Conservation (phyloP, 805 yeast species). For the Saturnispora sekii region DNA sequence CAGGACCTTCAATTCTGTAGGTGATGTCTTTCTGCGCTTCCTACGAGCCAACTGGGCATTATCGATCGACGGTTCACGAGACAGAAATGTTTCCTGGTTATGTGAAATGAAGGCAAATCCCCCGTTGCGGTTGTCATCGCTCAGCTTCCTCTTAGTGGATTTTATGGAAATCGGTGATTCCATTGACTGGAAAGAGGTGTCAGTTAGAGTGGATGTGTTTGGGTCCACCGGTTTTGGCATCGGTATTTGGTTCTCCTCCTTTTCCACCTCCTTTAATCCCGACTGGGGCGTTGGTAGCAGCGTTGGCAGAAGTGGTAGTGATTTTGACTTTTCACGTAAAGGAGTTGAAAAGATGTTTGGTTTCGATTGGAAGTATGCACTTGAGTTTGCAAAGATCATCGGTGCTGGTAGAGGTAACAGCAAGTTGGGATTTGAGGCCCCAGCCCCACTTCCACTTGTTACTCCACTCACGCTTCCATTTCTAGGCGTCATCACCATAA, state of each 20-base stretch:
- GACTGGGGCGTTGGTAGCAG: conserved; percentile 12
- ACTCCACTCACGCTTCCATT: too few species aligned
- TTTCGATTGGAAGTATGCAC: background rate
- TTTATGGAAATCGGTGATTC: background rate
- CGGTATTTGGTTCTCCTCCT: background rate
- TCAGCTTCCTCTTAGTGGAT: background rate
- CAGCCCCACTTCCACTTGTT: too few species aligned
- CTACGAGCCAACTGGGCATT: conserved; percentile 90
- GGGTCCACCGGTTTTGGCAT: background rate
- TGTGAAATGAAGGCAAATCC: conserved; percentile 86
- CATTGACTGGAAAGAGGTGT: conserved; percentile 5
- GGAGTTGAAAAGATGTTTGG: conserved; percentile 1
- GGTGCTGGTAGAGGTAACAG: conserved; percentile 5
- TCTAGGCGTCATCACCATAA: too few species aligned
- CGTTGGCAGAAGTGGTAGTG: background rate
- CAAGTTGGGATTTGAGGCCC: background rate
- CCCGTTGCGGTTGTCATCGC: conserved; percentile 20
- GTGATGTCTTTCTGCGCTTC: conserved; percentile 91
- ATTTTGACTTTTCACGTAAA: background rate
- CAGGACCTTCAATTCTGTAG: conserved; percentile 71
- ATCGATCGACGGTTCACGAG: conserved; percentile 75
- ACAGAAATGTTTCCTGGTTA: conserved; percentile 80
- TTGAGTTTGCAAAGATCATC: background rate
- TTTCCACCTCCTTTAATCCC: conserved; percentile 4
- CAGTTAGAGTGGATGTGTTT: background rate